Conservation (phyloP, 345 rosid genomes). For the Limnanthes douglasii region DNA sequence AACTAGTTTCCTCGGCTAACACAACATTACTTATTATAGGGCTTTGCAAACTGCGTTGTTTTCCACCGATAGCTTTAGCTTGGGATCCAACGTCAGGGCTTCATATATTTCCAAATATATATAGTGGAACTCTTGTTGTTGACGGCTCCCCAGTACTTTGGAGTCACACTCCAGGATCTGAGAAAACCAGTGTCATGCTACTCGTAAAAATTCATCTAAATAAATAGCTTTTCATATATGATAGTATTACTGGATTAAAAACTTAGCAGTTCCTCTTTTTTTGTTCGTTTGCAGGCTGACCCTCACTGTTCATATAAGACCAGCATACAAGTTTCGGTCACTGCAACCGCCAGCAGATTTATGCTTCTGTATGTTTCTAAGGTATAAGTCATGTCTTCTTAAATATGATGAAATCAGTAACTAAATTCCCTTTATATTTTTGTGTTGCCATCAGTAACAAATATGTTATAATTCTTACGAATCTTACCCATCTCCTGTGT, state of each 20-base stretch:
- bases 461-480: no score
- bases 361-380: constrained; percentile 57
- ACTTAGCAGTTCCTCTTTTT: constrained; percentile 3
- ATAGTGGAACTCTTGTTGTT: constrained; percentile 45
- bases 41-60: constrained; percentile 94
- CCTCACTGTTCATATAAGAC: constrained; percentile 90
- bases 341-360: constrained; percentile 69
- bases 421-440: no score
- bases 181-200: constrained; percentile 56
- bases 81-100: constrained; percentile 90
- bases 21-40: no score
- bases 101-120: constrained; percentile 59
- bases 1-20: no score
- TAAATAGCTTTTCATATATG: constrained; percentile 3
- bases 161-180: constrained; percentile 51
- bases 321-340: constrained; percentile 41
- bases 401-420: no score
- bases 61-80: constrained; percentile 95
- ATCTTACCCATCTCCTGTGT: no score
- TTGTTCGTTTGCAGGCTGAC: constrained; percentile 55
- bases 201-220: constrained; percentile 31
- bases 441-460: no score
- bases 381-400: no score
- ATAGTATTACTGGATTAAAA: constrained; percentile 4
- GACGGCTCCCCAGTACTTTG: constrained; percentile 82